Evolutionary conservation across 2,329 filamentous ascomycete genomes (phyloP), one percentile per base, ranked within the genome.

Genomic region (Fusarium sp.): DNA sequence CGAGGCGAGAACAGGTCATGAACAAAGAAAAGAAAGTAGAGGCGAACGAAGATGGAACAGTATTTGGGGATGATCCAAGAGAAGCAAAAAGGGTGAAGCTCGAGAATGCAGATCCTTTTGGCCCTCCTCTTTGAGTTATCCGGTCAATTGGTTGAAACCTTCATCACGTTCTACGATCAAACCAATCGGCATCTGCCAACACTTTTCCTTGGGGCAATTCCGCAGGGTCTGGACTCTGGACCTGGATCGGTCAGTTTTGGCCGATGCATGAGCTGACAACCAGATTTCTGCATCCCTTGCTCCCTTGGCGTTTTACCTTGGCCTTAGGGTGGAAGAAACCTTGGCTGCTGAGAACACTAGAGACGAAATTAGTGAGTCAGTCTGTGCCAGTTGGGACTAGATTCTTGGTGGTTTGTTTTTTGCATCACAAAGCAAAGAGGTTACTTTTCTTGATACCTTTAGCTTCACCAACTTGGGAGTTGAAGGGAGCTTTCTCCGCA

Each of bases 1-100:
- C 88, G 20, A 85, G 90, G 72, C 88, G 88, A 47, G 86, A 89
- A 72, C 81, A 84, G 62, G 80, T 79, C 1, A 79, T 81, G 44
- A 80, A 79, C 53, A 80, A 80, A 37, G 82, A 81, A 70, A 85
- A 81, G 75, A 85, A 81, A 67, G 74, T 77, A n/a, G 76, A 56
- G 8, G 62, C 67, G 11, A 75, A 75, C 12, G 77, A 77, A 8
- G 84, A 88, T 46, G 81, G 72, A 8, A 78, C 79, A 18, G 80
- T 87, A 20, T 86, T 86, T 76, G 84, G 84, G 9, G 78, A 75
- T 16, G 73, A 78, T 31, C 67, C 70, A n/a, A 73, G 79, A 60
- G 80, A 84, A 36, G 60, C 78, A 7, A 86, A 86, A 76, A 80
- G 83, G 50, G 77, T 83, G 55, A 85, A 83, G 69, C 76, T 85